A percentile compares a stretch with the other conserved stretches of the same genome.
Evolutionary conservation across 1,284 basidiomycete species (phyloP).

Genomic region (Wallemia hederae): DNA sequence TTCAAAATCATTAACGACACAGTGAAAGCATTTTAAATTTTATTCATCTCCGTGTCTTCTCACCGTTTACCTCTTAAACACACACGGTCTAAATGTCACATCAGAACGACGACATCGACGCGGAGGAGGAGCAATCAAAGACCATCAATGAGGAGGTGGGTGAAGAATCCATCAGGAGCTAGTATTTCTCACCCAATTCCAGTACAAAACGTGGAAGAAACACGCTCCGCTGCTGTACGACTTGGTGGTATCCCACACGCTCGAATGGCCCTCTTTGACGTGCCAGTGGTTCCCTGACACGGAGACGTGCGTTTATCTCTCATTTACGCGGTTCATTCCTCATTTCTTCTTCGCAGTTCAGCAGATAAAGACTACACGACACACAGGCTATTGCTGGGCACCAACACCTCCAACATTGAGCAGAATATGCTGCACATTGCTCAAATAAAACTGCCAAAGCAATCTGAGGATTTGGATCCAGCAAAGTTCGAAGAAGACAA

Average conservation of each 20-base stretch:
- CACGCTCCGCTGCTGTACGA: conserved; percentile 94
- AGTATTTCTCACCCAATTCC: background rate
- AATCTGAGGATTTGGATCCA: conserved; percentile 39
- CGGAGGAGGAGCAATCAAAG: background rate
- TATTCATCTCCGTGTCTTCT: too few relatives aligned
- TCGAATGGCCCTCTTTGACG: conserved; percentile 93
- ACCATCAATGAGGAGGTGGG: background rate
- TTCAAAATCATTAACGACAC: too few relatives aligned
- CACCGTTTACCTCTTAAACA: too few relatives aligned
- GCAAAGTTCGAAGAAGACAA: conserved; percentile 74
- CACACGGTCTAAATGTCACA: too few relatives aligned
- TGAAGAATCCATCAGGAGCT: background rate
- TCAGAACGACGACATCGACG: background rate
- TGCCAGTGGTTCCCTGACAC: conserved; percentile 98
- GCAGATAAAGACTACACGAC: conserved; percentile 67
- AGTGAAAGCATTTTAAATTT: too few relatives aligned
- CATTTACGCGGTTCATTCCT: background rate
- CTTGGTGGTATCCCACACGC: conserved; percentile 81
- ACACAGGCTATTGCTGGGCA: conserved; percentile 81
- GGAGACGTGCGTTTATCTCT: conserved; percentile 36
- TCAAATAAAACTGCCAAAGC: conserved; percentile 69
- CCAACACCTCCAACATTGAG: conserved; percentile 83
- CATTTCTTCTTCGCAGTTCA: conserved; percentile 22
- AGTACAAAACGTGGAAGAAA: conserved; percentile 36
- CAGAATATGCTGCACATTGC: conserved; percentile 94